Conservation (phyloP, 768 basidiomycete genomes). For the Phanerochaete sordida region DNA sequence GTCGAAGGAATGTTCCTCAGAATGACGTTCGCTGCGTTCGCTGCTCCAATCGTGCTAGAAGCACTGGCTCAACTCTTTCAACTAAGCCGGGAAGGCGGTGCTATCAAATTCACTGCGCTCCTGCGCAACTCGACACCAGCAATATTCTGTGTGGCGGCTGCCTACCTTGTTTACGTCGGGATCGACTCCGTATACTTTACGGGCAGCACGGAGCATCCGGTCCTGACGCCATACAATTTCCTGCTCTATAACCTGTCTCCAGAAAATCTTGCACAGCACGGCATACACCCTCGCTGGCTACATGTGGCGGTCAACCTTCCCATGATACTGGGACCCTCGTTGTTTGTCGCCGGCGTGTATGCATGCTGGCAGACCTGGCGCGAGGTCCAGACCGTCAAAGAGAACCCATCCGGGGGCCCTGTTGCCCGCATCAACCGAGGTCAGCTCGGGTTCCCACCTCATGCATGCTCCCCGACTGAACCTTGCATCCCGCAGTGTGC, state of each 20-base stretch:
- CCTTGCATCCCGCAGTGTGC: conserved; percentile 20
- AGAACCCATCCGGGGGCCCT: background rate
- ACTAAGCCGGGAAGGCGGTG: background rate
- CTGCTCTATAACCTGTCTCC: conserved; percentile 34
- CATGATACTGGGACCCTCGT: conserved; percentile 32
- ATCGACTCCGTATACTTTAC: conserved; percentile 33
- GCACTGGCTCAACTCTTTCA: conserved; percentile 11
- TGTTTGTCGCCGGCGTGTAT: conserved; percentile 2
- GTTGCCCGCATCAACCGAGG: background rate
- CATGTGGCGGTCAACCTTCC: conserved; percentile 37
- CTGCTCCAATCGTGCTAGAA: conserved; percentile 29
- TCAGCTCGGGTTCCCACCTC: background rate
- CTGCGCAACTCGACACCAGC: background rate
- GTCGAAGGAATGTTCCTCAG: conserved; percentile 31
- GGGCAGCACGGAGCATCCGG: conserved; percentile 16
- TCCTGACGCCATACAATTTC: conserved; percentile 36
- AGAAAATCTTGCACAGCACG: conserved; percentile 35
- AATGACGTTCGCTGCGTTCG: conserved; percentile 33
- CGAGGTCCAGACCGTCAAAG: conserved; percentile 7
- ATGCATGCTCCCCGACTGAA: conserved; percentile 1
- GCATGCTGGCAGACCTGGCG: conserved; percentile 17
- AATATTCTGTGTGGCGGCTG: conserved; percentile 8
- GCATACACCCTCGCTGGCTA: conserved; percentile 38
- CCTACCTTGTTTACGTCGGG: conserved; percentile 18
- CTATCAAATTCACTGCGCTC: background rate